Conservation (phyloP, 768 basidiomycete species). For the Collybia nuda region DNA sequence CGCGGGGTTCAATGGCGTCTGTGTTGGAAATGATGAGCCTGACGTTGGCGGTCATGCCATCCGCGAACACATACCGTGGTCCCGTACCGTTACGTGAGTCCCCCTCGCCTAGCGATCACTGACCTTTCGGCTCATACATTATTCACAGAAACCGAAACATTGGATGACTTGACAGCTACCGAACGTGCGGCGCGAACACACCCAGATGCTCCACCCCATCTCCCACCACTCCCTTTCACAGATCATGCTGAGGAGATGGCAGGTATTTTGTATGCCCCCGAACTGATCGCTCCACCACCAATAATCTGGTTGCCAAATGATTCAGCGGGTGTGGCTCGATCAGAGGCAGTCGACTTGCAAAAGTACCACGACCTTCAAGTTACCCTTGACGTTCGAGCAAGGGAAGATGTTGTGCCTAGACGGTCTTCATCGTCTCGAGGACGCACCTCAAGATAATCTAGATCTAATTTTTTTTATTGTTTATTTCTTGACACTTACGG, state of each 20-base stretch:
- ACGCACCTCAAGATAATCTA: constrained; percentile 20
- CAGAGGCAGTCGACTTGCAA: constrained; percentile 75
- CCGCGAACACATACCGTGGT: constrained; percentile 51
- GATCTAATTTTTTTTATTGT: constrained; percentile 7
- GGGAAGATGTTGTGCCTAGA: constrained; percentile 45
- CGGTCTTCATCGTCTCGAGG: constrained; percentile 32
- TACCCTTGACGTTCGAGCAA: constrained; percentile 65
- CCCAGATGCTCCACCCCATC: constrained; percentile 73
- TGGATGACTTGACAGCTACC: constrained; percentile 81
- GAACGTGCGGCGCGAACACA: constrained; percentile 77
- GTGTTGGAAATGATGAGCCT: constrained; percentile 85
- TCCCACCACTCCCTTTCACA: constrained; percentile 66
- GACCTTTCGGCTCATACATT: constrained; percentile 3
- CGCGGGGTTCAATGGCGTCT: constrained; percentile 75
- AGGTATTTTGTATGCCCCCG: constrained; percentile 79
- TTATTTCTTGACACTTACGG: constrained; percentile 8
- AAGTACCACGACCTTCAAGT: constrained; percentile 71
- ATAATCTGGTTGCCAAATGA: constrained; percentile 88
- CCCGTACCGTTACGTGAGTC: constrained; percentile 68
- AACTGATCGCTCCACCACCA: constrained; percentile 73
- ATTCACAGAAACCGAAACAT: constrained; percentile 61
- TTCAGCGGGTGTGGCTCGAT: constrained; percentile 66
- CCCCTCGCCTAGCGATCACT: constrained; percentile 10
- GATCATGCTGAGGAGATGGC: constrained; percentile 80
- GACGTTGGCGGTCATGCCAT: constrained; percentile 74